Base-by-base conservation (phyloP, 768 basidiomycete genomes). In the Pisolithus orientalis region DNA sequence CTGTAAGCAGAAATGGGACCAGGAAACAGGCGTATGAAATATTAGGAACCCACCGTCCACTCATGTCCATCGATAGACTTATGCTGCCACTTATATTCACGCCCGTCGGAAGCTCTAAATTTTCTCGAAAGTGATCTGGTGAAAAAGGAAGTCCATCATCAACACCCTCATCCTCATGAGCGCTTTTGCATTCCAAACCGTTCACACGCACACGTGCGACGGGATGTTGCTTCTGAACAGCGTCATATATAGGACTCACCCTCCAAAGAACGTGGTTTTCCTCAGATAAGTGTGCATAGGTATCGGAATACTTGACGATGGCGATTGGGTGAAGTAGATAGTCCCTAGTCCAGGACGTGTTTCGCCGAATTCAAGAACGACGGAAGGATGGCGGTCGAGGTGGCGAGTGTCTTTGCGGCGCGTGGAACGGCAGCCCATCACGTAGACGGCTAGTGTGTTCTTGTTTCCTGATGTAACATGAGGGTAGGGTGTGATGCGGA, bases 71-170 rank as follows among this genome's bases (percentile, higher is more conserved):
- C 72, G 29, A 75, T 65, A 39, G 70, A 71, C 29, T 75, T 75
- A 65, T 80, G 71, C 28, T 77, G 75, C 87, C 87, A 90, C 63
- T 74, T 74, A 58, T 88, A 88, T 60, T 88, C 85, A 27, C 73
- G 73, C 32, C 85, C 85, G 62, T 88, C 84, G 39, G 81, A 82
- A 14, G 76, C 85, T 44, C 65, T 70, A 57, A 89, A 90, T 65
- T 85, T 87, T 43, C 87, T 69, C 42, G 79, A 79, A 55, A 87
- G 67, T 8, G 87, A 85, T 47, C 87, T 87, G 56, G 10, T 7
- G 11, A 38, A 17, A 48, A 45, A 31, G 24, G 21, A 21, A 44
- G 13, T 14, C 10, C 32, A 11, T 13, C 32, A 13, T 34, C 32
- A 34, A 13, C 32, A 34, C 13, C 11, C 2, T 29, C 28, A 5